Percentiles rank a stretch among this genome's conserved stretches.
Evolutionary conservation across 2,329 filamentous ascomycete genomes (phyloP).

Genomic region (Sarocladium kiliense): DNA sequence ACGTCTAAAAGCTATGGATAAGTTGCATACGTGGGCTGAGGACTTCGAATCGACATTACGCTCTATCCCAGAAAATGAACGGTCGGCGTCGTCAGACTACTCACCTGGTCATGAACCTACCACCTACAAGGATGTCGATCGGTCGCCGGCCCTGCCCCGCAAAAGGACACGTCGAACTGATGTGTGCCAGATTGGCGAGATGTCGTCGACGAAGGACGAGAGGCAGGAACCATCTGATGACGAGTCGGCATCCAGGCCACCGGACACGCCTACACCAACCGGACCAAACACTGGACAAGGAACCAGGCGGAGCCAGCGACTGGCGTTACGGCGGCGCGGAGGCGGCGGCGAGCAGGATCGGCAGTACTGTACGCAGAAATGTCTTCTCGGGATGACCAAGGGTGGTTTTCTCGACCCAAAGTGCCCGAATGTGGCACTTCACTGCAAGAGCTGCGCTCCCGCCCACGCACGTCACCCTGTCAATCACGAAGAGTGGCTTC

Average conservation of each 20-base stretch:
- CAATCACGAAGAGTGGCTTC: constrained; percentile 19
- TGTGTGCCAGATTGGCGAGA: neutral
- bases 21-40: constrained; percentile 16
- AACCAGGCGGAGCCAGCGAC: neutral
- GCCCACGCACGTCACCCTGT: constrained; percentile 21
- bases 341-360: neutral
- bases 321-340: constrained; percentile 21
- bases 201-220: neutral
- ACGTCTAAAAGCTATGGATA: constrained; percentile 9
- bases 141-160: constrained; percentile 12
- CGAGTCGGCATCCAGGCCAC: neutral
- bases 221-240: neutral
- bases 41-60: constrained; percentile 20
- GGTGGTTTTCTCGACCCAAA: constrained; percentile 11
- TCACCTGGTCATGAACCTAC: constrained; percentile 14
- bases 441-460: constrained; percentile 16
- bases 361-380: constrained; percentile 33
- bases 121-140: constrained; percentile 16
- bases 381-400: constrained; percentile 29
- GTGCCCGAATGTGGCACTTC: constrained; percentile 32
- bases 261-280: neutral
- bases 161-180: neutral
- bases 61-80: constrained; percentile 16
- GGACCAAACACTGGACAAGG: neutral
- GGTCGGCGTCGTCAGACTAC: constrained; percentile 10